Evolutionary conservation across 176 grass and related monocot genomes (phyloP).

Genomic region (Rhynchospora breviuscula): DNA sequence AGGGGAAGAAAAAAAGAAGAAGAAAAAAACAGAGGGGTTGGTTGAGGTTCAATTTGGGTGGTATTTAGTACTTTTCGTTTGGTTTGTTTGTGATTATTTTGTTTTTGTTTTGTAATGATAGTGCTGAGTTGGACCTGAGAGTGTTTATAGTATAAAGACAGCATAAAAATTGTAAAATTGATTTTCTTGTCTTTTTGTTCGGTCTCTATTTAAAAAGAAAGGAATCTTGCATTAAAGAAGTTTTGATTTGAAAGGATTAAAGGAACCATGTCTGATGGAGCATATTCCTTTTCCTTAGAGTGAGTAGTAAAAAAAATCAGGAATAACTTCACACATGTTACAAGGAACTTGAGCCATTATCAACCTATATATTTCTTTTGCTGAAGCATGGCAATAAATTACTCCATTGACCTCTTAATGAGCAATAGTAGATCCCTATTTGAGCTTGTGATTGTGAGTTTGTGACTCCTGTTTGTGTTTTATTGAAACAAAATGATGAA

Average conservation of each 20-base stretch:
- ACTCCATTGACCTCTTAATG: background rate
- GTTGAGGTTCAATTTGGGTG: background rate
- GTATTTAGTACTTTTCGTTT: constrained; percentile 19
- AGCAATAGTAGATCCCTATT: background rate
- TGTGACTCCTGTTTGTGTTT: background rate
- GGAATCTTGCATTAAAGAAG: constrained; percentile 7
- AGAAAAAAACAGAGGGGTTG: background rate
- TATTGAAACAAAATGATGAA: background rate
- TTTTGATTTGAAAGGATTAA: background rate
- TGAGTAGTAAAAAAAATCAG: background rate
- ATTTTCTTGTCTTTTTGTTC: constrained; percentile 1
- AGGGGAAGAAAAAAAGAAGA: background rate
- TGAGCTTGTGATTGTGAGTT: too few relatives aligned
- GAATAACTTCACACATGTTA: background rate
- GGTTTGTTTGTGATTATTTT: constrained; percentile 28
- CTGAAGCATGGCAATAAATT: background rate
- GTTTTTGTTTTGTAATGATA: constrained; percentile 28
- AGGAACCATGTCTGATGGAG: background rate
- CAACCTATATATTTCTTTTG: background rate
- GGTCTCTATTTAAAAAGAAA: background rate
- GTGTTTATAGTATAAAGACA: constrained; percentile 33
- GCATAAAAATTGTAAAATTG: constrained; percentile 20
- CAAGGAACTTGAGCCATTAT: background rate
- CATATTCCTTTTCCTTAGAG: background rate
- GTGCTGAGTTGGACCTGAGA: constrained; percentile 26